Evolutionary conservation across 495 filamentous ascomycete genomes (phyloP).

Genomic region (Penicillium crystallinum): DNA sequence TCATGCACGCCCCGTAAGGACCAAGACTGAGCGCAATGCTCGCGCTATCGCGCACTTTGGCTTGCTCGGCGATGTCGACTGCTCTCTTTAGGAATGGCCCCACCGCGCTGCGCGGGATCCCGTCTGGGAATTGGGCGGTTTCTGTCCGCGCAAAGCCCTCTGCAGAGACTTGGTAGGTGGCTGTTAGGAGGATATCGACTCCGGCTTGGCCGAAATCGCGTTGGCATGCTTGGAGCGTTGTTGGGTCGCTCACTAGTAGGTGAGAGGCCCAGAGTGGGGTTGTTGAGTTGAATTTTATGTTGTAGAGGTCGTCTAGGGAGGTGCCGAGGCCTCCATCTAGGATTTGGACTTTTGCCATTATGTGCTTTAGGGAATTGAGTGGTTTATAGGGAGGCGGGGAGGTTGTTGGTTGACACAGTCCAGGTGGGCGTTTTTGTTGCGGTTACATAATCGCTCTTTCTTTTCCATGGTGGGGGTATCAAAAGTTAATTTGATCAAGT

Average conservation of each 20-base stretch:
- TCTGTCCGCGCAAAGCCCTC: slow-evolving; percentile 48
- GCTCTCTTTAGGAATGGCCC: slow-evolving; percentile 19
- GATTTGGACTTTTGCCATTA: slow-evolving; percentile 37
- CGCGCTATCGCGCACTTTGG: slow-evolving; percentile 18
- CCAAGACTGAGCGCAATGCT: slow-evolving; percentile 52
- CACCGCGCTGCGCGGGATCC: slow-evolving; percentile 21
- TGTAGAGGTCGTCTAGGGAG: slow-evolving; percentile 53
- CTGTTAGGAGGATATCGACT: slow-evolving; percentile 56
- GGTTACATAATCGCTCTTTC: slow-evolving; percentile 11
- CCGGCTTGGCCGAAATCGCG: slow-evolving; percentile 47
- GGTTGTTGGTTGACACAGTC: not conserved
- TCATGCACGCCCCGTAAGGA: slow-evolving; percentile 61
- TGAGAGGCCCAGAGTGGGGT: slow-evolving; percentile 65
- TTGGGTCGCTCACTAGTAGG: slow-evolving; percentile 46
- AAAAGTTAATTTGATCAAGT: not conserved
- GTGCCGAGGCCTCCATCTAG: slow-evolving; percentile 66
- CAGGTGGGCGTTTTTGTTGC: not conserved
- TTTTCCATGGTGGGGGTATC: not conserved
- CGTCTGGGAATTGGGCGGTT: slow-evolving; percentile 15
- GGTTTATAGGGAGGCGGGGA: slow-evolving; percentile 4
- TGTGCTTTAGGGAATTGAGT: not conserved
- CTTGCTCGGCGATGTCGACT: slow-evolving; percentile 31
- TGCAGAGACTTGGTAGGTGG: slow-evolving; percentile 58
- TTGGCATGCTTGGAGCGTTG: slow-evolving; percentile 49
- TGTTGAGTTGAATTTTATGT: slow-evolving; percentile 37